Percentiles rank a stretch among this genome's conserved stretches.
These are phyloP conservation scores for Mycena citricolor DNA, from an alignment of 1,284 basidiomycete genomes.

Conservation along the genomic window DNA sequence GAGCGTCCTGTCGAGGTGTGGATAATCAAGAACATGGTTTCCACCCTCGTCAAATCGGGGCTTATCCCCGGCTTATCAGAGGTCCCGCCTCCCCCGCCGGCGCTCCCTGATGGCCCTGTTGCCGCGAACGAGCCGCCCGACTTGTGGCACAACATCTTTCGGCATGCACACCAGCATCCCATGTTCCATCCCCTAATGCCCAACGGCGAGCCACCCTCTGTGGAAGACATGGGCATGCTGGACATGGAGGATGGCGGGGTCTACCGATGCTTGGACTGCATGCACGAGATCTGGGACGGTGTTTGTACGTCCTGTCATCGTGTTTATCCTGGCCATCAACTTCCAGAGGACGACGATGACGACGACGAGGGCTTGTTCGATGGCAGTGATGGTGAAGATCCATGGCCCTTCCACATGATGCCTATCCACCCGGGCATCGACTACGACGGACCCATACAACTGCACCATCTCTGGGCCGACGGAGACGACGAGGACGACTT, in stretches of 20 bases:
- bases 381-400: constrained; percentile 25
- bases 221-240: constrained; percentile 51
- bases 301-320: constrained; percentile 59
- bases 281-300: constrained; percentile 72
- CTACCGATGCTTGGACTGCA: constrained; percentile 70
- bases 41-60: constrained; percentile 49
- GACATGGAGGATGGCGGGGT: constrained; percentile 72
- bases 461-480: constrained; percentile 13
- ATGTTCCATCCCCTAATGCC: constrained; percentile 17
- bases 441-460: not conserved
- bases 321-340: constrained; percentile 51
- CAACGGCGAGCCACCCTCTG: constrained; percentile 28
- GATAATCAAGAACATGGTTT: constrained; percentile 67
- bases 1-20: constrained; percentile 71
- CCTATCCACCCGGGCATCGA: constrained; percentile 1
- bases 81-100: constrained; percentile 23
- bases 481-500: constrained; percentile 31
- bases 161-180: constrained; percentile 24
- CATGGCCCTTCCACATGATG: constrained; percentile 11
- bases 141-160: constrained; percentile 66
- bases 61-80: constrained; percentile 40
- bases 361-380: constrained; percentile 35
- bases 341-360: constrained; percentile 16
- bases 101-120: constrained; percentile 24
- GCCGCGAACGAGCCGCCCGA: constrained; percentile 34